Evolutionary conservation across 2,329 filamentous ascomycete genomes (phyloP), one percentile per base, ranked within the genome.

Genomic region (Pyricularia grisea): DNA sequence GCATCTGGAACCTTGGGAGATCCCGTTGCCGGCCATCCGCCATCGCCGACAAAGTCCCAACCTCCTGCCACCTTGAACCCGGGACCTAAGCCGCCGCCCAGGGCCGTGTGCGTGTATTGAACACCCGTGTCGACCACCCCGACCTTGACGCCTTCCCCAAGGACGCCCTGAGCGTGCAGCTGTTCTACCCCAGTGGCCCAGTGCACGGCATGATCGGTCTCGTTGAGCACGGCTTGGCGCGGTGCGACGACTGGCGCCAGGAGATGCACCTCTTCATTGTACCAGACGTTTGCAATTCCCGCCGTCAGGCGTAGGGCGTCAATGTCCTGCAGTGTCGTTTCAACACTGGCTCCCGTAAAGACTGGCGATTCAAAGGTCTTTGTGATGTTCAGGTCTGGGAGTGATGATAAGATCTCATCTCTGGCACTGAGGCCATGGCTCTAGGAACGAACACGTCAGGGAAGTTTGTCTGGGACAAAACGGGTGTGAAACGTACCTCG

Each of bases 81-180:
- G 6, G 74, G 73, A 3, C 82, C 82, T 70, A 83, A 83, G 30
- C 81, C 79, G 14, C 81, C 81, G 23, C 82, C 82, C 9, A 82
- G 77, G 1, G 66, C 71, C 14, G 67, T 66, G 60, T 71, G 71
- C 3, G 42, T 31, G 36, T 70, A 71, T 17, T 68, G 42, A 10
- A 70, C 63, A 11, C 70, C 70, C 4, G 68, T 70, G 65, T 71
- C 71, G 27, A 71, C 64, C 6, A 71, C 42, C 20, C 64, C 71
- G 33, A 71, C 67, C 20, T 61, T 68, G 50, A 67, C 70, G 6
- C 71, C 71, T 27, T 68, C 67, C 10, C 71, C 71, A 50, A 67
- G 30, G 67, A 70, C 68, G 12, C 71, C 71, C 5, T 42, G 63
- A 5, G 60, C 69, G 28, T 71, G 71, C 31, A 71, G 67, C 36